Evolutionary conservation across 2,329 filamentous ascomycete genomes (phyloP).

Genomic region (Sclerotinia glacialis): DNA sequence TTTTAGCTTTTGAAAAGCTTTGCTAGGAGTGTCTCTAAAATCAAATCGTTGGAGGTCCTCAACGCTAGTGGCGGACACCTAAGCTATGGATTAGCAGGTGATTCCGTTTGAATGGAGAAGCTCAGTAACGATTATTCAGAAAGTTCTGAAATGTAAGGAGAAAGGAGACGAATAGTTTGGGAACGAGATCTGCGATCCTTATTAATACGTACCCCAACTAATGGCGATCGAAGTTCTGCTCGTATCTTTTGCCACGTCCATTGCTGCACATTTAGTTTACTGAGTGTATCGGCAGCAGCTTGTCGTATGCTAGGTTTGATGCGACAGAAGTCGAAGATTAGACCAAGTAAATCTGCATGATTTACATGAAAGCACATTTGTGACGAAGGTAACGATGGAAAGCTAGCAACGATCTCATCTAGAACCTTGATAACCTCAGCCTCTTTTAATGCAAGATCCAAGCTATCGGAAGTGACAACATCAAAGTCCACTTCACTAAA

Average conservation of each 20-base stretch:
- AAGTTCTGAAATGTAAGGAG: not conserved
- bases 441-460: conserved; percentile 85
- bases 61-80: conserved; percentile 72
- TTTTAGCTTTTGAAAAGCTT: conserved; percentile 59
- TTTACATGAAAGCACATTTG: conserved; percentile 89
- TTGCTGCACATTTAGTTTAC: conserved; percentile 78
- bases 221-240: conserved; percentile 74
- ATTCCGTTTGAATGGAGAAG: not conserved
- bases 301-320: conserved; percentile 67
- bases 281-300: conserved; percentile 76
- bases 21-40: conserved; percentile 65
- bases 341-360: conserved; percentile 79
- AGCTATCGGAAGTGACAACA: conserved; percentile 77
- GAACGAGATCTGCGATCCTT: not conserved
- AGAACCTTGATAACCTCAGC: conserved; percentile 92
- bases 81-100: not conserved
- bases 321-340: conserved; percentile 87
- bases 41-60: conserved; percentile 90
- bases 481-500: conserved; percentile 95
- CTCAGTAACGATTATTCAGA: not conserved
- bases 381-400: conserved; percentile 68
- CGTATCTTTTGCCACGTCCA: conserved; percentile 81
- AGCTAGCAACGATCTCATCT: conserved; percentile 81
- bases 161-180: not conserved
- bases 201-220: conserved; percentile 61